Evolutionary conservation across 2,329 filamentous ascomycete genomes (phyloP).

Genomic region (Akanthomyces uredinophilus): DNA sequence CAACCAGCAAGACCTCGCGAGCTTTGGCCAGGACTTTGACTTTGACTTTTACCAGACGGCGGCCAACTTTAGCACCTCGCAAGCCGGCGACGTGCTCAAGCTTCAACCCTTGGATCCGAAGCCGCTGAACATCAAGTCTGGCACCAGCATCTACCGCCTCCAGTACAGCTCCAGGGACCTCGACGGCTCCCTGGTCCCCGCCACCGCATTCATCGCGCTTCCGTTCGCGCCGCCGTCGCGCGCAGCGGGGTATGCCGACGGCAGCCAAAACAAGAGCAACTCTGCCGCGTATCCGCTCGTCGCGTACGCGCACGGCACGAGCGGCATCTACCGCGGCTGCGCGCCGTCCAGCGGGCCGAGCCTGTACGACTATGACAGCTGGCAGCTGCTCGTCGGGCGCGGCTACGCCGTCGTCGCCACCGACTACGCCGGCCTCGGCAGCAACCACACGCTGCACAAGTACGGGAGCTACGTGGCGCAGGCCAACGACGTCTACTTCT

Average conservation of each 20-base stretch:
- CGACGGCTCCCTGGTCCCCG: conserved; percentile 15
- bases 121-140: conserved; percentile 9
- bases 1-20: not conserved
- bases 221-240: not conserved
- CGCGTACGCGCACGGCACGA: conserved; percentile 19
- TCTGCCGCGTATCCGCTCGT: not conserved
- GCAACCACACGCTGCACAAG: conserved; percentile 20
- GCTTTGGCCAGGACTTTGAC: conserved; percentile 15
- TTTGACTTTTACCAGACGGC: conserved; percentile 16
- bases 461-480: conserved; percentile 10
- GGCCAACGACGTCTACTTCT: conserved; percentile 7
- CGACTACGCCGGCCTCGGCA: conserved; percentile 22
- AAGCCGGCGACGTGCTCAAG: conserved; percentile 19
- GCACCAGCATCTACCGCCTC: conserved; percentile 16
- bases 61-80: conserved; percentile 12
- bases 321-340: conserved; percentile 16
- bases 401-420: conserved; percentile 20
- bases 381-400: conserved; percentile 11
- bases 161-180: conserved; percentile 20
- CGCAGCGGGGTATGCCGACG: no score
- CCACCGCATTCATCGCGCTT: conserved; percentile 17
- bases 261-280: not conserved
- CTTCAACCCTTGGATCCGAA: conserved; percentile 15
- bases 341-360: conserved; percentile 16
- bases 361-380: conserved; percentile 17